Percentiles rank a stretch among this genome's conserved stretches.
Evolutionary conservation across 345 rosid genomes (phyloP).

Genomic region (Euphorbia peplus): DNA sequence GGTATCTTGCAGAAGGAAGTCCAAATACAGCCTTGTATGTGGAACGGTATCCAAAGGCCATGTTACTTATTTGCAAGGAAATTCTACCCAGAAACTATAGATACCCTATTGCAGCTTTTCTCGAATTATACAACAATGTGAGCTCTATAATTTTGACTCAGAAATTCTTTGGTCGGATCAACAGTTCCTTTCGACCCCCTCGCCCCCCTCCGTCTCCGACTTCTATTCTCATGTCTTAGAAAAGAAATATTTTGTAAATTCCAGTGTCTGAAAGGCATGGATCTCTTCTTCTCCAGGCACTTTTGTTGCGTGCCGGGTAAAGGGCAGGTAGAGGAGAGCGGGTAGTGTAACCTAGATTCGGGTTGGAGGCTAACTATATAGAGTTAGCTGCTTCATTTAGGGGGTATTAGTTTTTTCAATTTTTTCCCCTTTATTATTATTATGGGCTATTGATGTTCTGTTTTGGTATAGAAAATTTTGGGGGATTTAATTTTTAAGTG

Average conservation of each 20-base stretch:
- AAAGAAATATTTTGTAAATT: slow-evolving; percentile 33
- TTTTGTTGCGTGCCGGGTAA: slow-evolving; percentile 24
- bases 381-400: slow-evolving; percentile 27
- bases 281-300: slow-evolving; percentile 5
- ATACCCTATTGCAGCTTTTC: slow-evolving; percentile 66
- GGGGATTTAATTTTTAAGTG: slow-evolving; percentile 24
- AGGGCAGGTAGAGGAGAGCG: slow-evolving; percentile 22
- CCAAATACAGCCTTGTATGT: slow-evolving; percentile 59
- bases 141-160: slow-evolving; percentile 41
- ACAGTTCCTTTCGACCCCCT: slow-evolving; percentile 25
- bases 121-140: slow-evolving; percentile 64
- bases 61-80: slow-evolving; percentile 95
- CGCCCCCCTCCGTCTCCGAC: slow-evolving; percentile 26
- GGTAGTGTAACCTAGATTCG: slow-evolving; percentile 21
- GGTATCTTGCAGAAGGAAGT: slow-evolving; percentile 47
- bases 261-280: slow-evolving; percentile 22
- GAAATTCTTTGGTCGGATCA: slow-evolving; percentile 43
- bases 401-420: slow-evolving; percentile 28
- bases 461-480: slow-evolving; percentile 20
- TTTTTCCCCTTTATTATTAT: slow-evolving; percentile 26
- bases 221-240: slow-evolving; percentile 20
- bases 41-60: slow-evolving; percentile 94
- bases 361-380: slow-evolving; percentile 36
- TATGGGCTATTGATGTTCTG: slow-evolving; percentile 26
- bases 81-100: slow-evolving; percentile 66